Base-by-base conservation (phyloP, 2,329 filamentous ascomycete species). In the Aspergillus ustus region DNA sequence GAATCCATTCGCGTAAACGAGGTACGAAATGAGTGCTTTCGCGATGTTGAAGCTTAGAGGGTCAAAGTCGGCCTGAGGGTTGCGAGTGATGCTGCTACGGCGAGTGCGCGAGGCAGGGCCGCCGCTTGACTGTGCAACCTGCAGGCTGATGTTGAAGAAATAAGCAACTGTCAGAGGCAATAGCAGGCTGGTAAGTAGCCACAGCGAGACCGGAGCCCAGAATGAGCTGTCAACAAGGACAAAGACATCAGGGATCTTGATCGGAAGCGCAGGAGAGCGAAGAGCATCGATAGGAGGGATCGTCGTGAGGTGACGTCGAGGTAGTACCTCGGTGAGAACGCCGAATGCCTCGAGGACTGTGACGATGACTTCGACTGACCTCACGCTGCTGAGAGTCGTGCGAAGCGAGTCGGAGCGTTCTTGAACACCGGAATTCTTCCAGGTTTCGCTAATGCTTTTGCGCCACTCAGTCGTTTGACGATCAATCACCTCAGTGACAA, bases 41-140 rank as follows among this genome's bases (percentile, higher is more conserved):
- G 87, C 87, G 60, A 98, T 88, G 80, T 93, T 96, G 80, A 96
- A 99, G 22, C 89, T 91, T 73, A 98, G 81, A 4, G 93, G 93
- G 75, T 99, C 95, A 66, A 94, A 87, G 46, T 65, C 72, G 6
- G 71, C 49, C 29, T 63, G 60, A 17, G 40, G 37, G 22, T 22
- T 58, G 69, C 61, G 22, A 68, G 56, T 15, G 60, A 9, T 57
- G 55, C 46, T 51, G 48, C 55, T 51, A 8, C 60, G 34, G 69
- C 70, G 61, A 67, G 75, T 52, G 63, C 70, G 52, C 62, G 67
- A 55, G 68, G 70, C 63, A 54, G 71, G 63, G 15, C 65, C 64
- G 25, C 63, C 58, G 37, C 61, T 65, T 9, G 50, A 49, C 52
- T 65, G 69, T 13, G 71, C 72, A 63, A 76, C 80, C 46, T 84